These are phyloP conservation scores for Cicer chorassanicum DNA, from an alignment of 306 rosid genomes.

Conservation along the genomic window DNA sequence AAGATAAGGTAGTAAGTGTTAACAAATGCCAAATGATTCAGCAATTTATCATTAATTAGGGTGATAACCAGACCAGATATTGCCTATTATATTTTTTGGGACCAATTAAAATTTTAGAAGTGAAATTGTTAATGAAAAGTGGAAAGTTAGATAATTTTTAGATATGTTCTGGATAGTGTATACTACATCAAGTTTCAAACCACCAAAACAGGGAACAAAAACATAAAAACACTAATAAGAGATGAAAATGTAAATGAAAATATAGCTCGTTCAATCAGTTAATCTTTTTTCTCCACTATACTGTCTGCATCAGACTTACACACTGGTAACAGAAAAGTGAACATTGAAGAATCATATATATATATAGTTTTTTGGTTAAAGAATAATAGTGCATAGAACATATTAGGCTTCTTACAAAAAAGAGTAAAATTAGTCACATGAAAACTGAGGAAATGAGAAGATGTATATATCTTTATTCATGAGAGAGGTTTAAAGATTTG, in stretches of 20 bases:
- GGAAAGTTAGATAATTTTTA: no score
- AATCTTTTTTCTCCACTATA: conserved; percentile 12
- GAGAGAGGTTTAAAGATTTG: conserved; percentile 26
- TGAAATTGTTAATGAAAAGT: not conserved
- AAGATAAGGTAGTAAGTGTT: conserved; percentile 25
- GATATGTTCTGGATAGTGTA: not conserved
- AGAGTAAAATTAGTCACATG: conserved; percentile 27
- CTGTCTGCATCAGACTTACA: conserved; percentile 2
- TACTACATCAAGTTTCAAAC: conserved; percentile 11
- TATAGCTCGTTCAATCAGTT: conserved; percentile 8
- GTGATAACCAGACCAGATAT: no score
- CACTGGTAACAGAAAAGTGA: conserved; percentile 15
- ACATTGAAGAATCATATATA: not conserved
- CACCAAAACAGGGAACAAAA: not conserved
- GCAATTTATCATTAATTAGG: conserved; percentile 4
- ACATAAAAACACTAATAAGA: not conserved
- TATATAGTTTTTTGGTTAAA: not conserved
- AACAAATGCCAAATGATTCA: conserved; percentile 5
- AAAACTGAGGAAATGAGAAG: conserved; percentile 18
- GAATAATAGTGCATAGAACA: not conserved
- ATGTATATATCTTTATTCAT: not conserved
- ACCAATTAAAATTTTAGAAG: not conserved
- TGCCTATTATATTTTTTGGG: not conserved
- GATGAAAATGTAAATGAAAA: not conserved
- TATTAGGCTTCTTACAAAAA: conserved; percentile 26